A percentile compares a stretch with the other conserved stretches of the same genome.
These are phyloP conservation scores for Penstemon newberryi DNA, from an alignment of 257 asterid species.

Conservation along the genomic window DNA sequence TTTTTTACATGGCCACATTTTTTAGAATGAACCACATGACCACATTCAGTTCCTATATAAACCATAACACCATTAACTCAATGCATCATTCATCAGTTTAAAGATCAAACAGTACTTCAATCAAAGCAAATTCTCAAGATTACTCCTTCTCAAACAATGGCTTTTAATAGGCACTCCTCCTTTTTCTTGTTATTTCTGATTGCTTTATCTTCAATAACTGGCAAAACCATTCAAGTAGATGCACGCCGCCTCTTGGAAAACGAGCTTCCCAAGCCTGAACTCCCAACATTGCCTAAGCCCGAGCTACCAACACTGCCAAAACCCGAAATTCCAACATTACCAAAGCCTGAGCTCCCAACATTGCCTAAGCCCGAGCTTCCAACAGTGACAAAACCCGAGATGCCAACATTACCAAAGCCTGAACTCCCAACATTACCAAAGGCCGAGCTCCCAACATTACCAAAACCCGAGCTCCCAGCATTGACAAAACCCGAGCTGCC, in stretches of 20 bases:
- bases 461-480: neutral
- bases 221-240: neutral
- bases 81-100: constrained; percentile 14
- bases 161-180: neutral
- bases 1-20: neutral
- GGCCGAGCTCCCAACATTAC: neutral
- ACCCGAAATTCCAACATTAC: constrained; percentile 2
- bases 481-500: neutral
- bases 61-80: neutral
- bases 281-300: constrained; percentile 19
- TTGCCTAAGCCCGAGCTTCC: constrained; percentile 9
- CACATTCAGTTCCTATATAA: constrained; percentile 13
- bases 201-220: neutral
- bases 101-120: neutral
- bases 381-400: constrained; percentile 9
- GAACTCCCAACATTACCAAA: constrained; percentile 16
- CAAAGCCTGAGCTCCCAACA: constrained; percentile 3
- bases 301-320: neutral
- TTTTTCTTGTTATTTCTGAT: constrained; percentile 15
- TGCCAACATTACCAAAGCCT: constrained; percentile 1
- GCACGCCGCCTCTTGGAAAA: constrained; percentile 26
- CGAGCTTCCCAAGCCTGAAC: neutral
- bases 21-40: neutral
- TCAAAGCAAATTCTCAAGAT: neutral
- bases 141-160: neutral